Base-by-base conservation (phyloP, 257 asterid genomes). In the Petunia secreta region DNA sequence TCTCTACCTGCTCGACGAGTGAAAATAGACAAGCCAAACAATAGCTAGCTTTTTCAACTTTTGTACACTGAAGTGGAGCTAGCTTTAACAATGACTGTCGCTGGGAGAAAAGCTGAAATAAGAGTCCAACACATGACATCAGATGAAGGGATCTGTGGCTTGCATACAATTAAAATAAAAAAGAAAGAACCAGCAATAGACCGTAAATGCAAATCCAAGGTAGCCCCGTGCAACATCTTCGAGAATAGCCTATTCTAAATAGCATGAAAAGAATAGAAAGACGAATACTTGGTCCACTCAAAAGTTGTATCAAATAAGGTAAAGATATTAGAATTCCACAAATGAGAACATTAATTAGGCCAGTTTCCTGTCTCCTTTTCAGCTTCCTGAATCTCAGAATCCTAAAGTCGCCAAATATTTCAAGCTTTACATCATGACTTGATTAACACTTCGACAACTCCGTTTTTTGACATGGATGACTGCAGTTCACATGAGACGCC, bases 1-100 rank as follows among this genome's bases (percentile, higher is more conserved):
- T 60, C 71, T 44, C 53, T 88, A 93, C 99, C 98, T 94, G 98
- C 84, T 96, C 97, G 84, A 96, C 97, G 10, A 96, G 97, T 25
- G 99, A 89, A 84, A 95, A 87, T 80, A 95, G 88, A 82, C 97
- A 92, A 80, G 90, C 97, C 84, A 95, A 83, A 80, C 97, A 95
- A 88, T 95, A 95, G 84, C 89, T 86, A 80, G 89, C 87, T 87
- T 78, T 88, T 80, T 95, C 99, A 41, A 88, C 93, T 85, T 85
- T 93, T 34, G 79, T 8, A 83, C 75, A 66, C 81, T 90, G 85
- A 78, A 89, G 7, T 6, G 90, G 85, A 82, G 82, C 89, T 2
- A 87, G 73, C 89, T 89, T 93, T 67, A 95, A 75, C 71, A 92
- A 82, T 50, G 98, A 83, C n/a, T 85, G 89, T 46, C 93, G 88